A percentile compares a stretch with the other conserved stretches of the same genome.
phyloP scores from a whole-genome alignment of 2,329 filamentous ascomycete genomes.

The Amauroascus niger region DNA sequence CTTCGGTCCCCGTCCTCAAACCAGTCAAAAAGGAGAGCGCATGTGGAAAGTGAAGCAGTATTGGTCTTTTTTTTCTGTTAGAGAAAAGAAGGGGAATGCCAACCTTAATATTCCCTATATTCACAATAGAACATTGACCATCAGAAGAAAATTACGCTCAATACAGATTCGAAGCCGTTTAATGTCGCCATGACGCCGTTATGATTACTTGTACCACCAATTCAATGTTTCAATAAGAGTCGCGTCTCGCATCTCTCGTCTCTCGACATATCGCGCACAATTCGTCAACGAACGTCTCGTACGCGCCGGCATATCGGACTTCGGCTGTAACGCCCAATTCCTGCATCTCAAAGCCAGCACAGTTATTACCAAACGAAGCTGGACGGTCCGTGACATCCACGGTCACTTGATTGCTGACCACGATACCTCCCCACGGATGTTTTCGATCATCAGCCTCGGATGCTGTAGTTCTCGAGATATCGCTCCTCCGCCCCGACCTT shows the following conservation, averaged over 20 bases:
- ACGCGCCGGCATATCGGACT: conserved; percentile 10
- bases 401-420: conserved; percentile 53
- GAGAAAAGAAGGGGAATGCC: too few species aligned
- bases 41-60: too few species aligned
- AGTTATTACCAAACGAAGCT: conserved; percentile 7
- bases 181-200: background rate
- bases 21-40: too few species aligned
- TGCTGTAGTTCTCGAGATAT: background rate
- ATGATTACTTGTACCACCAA: background rate
- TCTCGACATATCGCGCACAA: conserved; percentile 16
- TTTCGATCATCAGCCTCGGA: background rate
- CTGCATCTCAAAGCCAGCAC: conserved; percentile 15
- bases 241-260: background rate
- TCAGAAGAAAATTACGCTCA: background rate
- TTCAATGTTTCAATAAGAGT: background rate
- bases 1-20: too few species aligned
- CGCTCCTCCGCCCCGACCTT: background rate
- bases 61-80: too few species aligned
- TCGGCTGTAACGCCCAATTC: conserved; percentile 14
- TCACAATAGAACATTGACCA: background rate
- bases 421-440: conserved; percentile 45
- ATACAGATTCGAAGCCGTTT: background rate
- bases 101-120: background rate
- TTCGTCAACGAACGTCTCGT: conserved; percentile 17
- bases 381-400: conserved; percentile 38